Evolutionary conservation across 139 green algal species (phyloP).

Genomic region (Micromonas commoda): DNA sequence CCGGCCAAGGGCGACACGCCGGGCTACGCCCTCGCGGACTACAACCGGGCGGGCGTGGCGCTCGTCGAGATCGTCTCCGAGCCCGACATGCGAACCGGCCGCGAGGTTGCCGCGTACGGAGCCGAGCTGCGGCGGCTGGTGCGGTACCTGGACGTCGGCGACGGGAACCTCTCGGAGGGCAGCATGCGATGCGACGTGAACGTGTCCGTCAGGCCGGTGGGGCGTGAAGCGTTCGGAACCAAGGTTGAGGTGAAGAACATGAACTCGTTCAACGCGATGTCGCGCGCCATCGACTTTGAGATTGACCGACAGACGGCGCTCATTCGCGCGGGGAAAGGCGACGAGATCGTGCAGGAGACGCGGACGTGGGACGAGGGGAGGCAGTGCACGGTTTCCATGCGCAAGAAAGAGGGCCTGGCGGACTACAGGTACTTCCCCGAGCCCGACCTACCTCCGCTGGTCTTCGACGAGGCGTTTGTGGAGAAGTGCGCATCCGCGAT

Average conservation of each 20-base stretch:
- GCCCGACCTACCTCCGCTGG: constrained; percentile 80
- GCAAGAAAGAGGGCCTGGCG: constrained; percentile 87
- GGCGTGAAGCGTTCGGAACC: constrained; percentile 63
- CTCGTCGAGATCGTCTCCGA: constrained; percentile 94
- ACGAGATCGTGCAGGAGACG: constrained; percentile 87
- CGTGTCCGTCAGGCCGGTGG: constrained; percentile 54
- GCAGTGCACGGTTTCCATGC: constrained; percentile 52
- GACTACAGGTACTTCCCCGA: constrained; percentile 99
- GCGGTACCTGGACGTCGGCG: constrained; percentile 70
- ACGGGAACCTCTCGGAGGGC: constrained; percentile 78
- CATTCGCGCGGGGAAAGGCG: constrained; percentile 47
- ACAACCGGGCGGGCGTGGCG: constrained; percentile 87
- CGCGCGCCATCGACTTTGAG: constrained; percentile 91
- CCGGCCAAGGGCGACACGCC: background rate
- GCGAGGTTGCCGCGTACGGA: constrained; percentile 83
- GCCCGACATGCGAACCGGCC: constrained; percentile 82
- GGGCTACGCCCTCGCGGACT: constrained; percentile 55
- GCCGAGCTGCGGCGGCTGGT: constrained; percentile 83
- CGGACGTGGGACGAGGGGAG: constrained; percentile 85
- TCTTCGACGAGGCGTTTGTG: constrained; percentile 25
- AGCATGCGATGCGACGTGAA: constrained; percentile 92
- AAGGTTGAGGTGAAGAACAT: constrained; percentile 99
- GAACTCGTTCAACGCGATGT: constrained; percentile 94
- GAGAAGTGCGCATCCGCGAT: constrained; percentile 46
- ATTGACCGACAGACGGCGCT: constrained; percentile 69